A percentile compares a stretch with the other conserved stretches of the same genome.
Evolutionary conservation across 129 eudicot genomes (phyloP).

Genomic region (Flaveria bidentis): DNA sequence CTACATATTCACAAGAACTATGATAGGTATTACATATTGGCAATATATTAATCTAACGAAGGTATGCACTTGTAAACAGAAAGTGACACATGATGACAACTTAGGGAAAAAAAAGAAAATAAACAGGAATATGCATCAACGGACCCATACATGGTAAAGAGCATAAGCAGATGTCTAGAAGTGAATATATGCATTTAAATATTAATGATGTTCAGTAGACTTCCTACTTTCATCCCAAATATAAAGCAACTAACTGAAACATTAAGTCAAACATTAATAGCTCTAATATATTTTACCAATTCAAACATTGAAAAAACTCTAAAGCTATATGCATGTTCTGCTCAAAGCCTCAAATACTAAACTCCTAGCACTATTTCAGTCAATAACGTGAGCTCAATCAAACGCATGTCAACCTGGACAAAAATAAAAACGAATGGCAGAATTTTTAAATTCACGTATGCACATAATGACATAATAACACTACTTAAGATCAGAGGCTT

Average conservation of each 20-base stretch:
- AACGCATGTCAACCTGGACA: conserved; percentile 21
- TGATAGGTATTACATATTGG: not conserved
- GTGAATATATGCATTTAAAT: not conserved
- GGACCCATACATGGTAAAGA: not conserved
- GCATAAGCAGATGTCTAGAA: not conserved
- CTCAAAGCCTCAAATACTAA: not conserved
- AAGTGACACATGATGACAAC: not conserved
- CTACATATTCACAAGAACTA: conserved; percentile 21
- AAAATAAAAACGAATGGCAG: not conserved
- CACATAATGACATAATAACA: not conserved
- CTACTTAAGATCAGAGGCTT: not conserved
- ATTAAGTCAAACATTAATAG: not conserved
- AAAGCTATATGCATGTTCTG: conserved; percentile 22
- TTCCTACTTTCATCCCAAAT: not conserved
- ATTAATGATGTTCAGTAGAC: not conserved
- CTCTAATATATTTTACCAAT: too few species aligned
- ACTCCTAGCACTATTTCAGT: conserved; percentile 26
- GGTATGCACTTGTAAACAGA: conserved; percentile 2
- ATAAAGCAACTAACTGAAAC: not conserved
- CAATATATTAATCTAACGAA: not conserved
- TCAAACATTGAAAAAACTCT: not conserved
- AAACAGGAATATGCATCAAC: not conserved
- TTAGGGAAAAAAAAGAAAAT: conserved; percentile 5
- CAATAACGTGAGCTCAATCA: conserved; percentile 19
- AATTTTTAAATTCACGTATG: conserved; percentile 14